Percentiles rank a stretch among this genome's conserved stretches.
Evolutionary conservation across 1,139 yeast species (phyloP).

Genomic region (Suzukiozyma palmioleophila): DNA sequence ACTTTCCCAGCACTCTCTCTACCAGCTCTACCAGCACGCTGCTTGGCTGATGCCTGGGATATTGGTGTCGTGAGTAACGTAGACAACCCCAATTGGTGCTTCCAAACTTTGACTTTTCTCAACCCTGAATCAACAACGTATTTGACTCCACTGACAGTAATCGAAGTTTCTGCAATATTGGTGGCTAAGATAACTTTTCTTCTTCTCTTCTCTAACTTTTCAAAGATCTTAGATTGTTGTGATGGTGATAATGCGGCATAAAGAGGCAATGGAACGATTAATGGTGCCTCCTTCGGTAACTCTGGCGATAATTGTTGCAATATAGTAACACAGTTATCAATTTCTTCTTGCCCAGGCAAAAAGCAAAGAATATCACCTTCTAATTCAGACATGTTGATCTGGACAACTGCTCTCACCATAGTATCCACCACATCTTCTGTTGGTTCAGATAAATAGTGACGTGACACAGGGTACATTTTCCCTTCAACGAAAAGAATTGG

Average conservation of each 20-base stretch:
- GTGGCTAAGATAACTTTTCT: constrained; percentile 89
- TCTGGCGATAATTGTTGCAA: constrained; percentile 59
- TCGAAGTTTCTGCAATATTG: constrained; percentile 95
- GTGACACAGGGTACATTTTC: constrained; percentile 78
- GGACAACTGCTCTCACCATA: constrained; percentile 68
- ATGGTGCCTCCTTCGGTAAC: constrained; percentile 72
- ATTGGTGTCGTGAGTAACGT: constrained; percentile 88
- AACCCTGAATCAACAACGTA: constrained; percentile 92
- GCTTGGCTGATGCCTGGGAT: constrained; percentile 91
- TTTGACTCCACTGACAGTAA: constrained; percentile 92
- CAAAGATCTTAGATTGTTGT: constrained; percentile 76
- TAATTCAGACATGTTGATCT: constrained; percentile 72
- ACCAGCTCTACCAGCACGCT: constrained; percentile 98
- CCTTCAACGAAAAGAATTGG: constrained; percentile 88
- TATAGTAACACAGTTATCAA: constrained; percentile 74
- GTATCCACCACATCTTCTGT: constrained; percentile 84
- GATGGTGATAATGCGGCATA: constrained; percentile 90
- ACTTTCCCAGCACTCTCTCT: constrained; percentile 92
- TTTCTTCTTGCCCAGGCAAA: constrained; percentile 95
- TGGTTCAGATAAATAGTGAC: constrained; percentile 50
- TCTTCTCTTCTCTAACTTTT: constrained; percentile 50
- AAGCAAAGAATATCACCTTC: constrained; percentile 88
- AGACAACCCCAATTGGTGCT: constrained; percentile 86
- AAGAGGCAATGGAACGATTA: constrained; percentile 72
- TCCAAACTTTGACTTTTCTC: constrained; percentile 90